Percentiles rank a stretch among this genome's conserved stretches.
Conservation (phyloP, 176 grass and related monocot species). For the Zizania latifolia region DNA sequence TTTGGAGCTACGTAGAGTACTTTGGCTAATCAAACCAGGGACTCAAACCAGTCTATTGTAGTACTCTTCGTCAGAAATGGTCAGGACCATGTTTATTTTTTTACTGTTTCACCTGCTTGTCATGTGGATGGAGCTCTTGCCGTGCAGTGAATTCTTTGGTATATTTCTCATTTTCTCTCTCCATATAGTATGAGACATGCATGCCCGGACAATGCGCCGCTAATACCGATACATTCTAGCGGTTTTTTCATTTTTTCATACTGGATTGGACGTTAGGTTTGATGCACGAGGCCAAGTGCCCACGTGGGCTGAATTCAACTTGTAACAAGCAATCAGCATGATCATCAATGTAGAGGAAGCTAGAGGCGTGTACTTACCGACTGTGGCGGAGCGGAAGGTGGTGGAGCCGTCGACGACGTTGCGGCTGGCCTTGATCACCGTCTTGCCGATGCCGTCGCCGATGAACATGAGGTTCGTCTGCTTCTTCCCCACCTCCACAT, state of each 20-base stretch:
- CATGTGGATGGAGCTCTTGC: neutral
- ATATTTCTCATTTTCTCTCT: too few relatives aligned
- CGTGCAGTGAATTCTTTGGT: neutral
- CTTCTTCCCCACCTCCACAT: slow-evolving; percentile 72
- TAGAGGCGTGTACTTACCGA: slow-evolving; percentile 45
- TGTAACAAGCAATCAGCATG: neutral
- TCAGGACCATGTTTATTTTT: neutral
- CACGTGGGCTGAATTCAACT: too few relatives aligned
- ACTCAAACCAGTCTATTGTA: neutral
- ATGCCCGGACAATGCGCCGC: too few relatives aligned
- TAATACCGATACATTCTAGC: neutral
- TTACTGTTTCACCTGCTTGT: neutral
- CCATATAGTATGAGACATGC: too few relatives aligned
- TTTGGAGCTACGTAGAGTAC: neutral
- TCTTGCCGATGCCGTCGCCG: slow-evolving; percentile 88
- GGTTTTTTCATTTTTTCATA: neutral
- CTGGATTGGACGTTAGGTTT: neutral
- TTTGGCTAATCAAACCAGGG: neutral
- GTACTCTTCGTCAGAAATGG: neutral
- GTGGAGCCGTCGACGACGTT: slow-evolving; percentile 84
- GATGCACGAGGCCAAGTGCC: too few relatives aligned
- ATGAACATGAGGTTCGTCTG: slow-evolving; percentile 75
- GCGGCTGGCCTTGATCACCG: slow-evolving; percentile 82
- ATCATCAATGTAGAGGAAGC: neutral
- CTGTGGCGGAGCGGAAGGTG: slow-evolving; percentile 83